These are phyloP conservation scores for Sporothrix variecibatus DNA, from an alignment of 2,329 filamentous ascomycete species.

Conservation along the genomic window DNA sequence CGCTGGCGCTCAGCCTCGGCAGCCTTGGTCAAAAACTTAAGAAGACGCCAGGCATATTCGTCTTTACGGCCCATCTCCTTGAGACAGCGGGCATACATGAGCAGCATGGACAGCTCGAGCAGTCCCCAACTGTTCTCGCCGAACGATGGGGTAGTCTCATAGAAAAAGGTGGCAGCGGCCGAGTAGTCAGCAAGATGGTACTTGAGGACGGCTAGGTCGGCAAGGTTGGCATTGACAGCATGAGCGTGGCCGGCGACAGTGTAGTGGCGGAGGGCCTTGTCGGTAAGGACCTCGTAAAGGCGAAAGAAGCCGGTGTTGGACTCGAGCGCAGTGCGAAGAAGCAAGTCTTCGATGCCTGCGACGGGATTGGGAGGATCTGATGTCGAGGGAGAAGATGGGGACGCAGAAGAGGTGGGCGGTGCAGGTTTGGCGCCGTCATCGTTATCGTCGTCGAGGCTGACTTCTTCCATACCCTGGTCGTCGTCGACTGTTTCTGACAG, in stretches of 20 bases:
- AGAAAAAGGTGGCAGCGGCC: constrained; percentile 75
- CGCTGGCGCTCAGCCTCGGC: constrained; percentile 52
- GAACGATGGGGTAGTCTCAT: constrained; percentile 76
- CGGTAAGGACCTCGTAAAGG: constrained; percentile 75
- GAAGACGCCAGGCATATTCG: constrained; percentile 74
- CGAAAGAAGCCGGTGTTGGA: constrained; percentile 65
- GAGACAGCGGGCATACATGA: constrained; percentile 82
- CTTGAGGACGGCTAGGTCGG: constrained; percentile 84
- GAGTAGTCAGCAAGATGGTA: constrained; percentile 73
- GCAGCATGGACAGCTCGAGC: constrained; percentile 79
- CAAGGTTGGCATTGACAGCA: constrained; percentile 74
- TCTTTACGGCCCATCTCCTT: constrained; percentile 73
- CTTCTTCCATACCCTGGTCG: constrained; percentile 54
- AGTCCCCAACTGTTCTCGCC: constrained; percentile 75
- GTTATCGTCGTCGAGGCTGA: constrained; percentile 51
- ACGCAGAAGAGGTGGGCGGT: background rate
- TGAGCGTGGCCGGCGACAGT: constrained; percentile 76
- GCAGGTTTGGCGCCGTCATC: constrained; percentile 35
- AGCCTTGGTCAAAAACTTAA: constrained; percentile 72
- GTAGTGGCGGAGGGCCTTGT: constrained; percentile 80
- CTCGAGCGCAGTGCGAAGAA: constrained; percentile 62
- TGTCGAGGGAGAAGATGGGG: background rate
- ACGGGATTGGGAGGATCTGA: background rate
- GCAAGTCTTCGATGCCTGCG: constrained; percentile 55
- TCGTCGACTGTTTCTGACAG: constrained; percentile 47